Evolutionary conservation across 1,284 basidiomycete genomes (phyloP).

Genomic region (Boletus semigastroideus): DNA sequence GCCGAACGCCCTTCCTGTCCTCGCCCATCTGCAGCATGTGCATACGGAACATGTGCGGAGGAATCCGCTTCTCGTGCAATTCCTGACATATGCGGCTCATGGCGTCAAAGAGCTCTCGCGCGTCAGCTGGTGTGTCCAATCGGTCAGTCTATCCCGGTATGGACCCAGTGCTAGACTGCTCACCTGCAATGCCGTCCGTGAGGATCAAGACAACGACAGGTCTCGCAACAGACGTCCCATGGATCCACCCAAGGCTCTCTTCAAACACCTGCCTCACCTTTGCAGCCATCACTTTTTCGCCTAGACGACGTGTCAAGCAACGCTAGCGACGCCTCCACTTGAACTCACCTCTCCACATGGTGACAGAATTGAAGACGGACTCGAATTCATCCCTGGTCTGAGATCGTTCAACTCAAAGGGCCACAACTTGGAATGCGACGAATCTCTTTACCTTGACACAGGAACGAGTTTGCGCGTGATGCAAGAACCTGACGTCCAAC

Average conservation of each 20-base stretch:
- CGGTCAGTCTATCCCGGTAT: not conserved
- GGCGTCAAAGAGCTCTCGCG: conserved; percentile 14
- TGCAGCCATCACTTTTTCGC: conserved; percentile 15
- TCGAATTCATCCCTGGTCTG: conserved; percentile 25
- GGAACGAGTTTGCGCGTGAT: conserved; percentile 4
- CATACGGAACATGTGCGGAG: conserved; percentile 24
- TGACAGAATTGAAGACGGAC: conserved; percentile 22
- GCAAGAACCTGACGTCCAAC: conserved; percentile 22
- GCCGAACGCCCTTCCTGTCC: conserved; percentile 24
- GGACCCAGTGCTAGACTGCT: conserved; percentile 1
- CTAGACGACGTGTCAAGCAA: conserved; percentile 8
- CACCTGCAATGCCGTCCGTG: conserved; percentile 25
- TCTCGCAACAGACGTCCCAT: conserved; percentile 2
- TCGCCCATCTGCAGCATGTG: conserved; percentile 29
- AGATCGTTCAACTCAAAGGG: not conserved
- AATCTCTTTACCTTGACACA: conserved; percentile 15
- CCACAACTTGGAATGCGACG: not conserved
- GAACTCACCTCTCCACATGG: conserved; percentile 21
- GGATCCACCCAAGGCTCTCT: conserved; percentile 11
- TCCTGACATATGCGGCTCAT: conserved; percentile 12
- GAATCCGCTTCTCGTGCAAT: conserved; percentile 11
- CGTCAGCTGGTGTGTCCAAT: conserved; percentile 13
- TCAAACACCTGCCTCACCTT: conserved; percentile 23
- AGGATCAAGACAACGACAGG: conserved; percentile 23
- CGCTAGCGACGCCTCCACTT: not conserved